Conservation (phyloP, 192 early-diverging fungal species). For the Backusella australiensis region DNA sequence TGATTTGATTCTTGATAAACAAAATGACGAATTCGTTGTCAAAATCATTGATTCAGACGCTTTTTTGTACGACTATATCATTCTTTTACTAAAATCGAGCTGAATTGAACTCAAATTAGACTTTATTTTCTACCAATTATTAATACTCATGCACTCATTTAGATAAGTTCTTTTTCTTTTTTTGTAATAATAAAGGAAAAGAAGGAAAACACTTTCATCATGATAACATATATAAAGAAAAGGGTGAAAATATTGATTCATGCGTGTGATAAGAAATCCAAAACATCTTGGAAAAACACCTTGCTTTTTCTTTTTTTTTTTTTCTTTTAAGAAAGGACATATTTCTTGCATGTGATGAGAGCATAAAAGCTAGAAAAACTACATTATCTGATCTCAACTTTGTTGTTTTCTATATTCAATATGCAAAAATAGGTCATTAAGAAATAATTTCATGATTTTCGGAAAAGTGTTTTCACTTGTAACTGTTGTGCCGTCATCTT, state of each 20-base stretch:
- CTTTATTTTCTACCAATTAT: not conserved
- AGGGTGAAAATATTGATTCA: too few relatives aligned
- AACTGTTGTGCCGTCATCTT: not conserved
- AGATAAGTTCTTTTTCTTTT: not conserved
- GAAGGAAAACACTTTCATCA: not conserved
- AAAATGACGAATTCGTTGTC: not conserved
- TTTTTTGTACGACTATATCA: not conserved
- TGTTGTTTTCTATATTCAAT: not conserved
- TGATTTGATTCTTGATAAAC: not conserved
- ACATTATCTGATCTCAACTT: too few relatives aligned
- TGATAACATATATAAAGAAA: not conserved
- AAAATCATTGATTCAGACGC: too few relatives aligned
- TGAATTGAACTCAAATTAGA: not conserved
- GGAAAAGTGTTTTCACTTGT: not conserved
- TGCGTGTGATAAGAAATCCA: not conserved
- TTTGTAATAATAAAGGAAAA: not conserved
- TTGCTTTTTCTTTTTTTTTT: not conserved
- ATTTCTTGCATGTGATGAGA: not conserved
- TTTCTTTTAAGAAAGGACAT: not conserved
- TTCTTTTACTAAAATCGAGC: not conserved
- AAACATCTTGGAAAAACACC: not conserved
- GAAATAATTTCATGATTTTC: not conserved
- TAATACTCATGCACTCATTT: not conserved
- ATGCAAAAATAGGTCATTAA: not conserved
- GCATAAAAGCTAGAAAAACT: not conserved